Percentiles rank a stretch among this genome's conserved stretches.
Evolutionary conservation across 2,329 filamentous ascomycete genomes (phyloP).

Genomic region (Coniochaeta pulveracea): DNA sequence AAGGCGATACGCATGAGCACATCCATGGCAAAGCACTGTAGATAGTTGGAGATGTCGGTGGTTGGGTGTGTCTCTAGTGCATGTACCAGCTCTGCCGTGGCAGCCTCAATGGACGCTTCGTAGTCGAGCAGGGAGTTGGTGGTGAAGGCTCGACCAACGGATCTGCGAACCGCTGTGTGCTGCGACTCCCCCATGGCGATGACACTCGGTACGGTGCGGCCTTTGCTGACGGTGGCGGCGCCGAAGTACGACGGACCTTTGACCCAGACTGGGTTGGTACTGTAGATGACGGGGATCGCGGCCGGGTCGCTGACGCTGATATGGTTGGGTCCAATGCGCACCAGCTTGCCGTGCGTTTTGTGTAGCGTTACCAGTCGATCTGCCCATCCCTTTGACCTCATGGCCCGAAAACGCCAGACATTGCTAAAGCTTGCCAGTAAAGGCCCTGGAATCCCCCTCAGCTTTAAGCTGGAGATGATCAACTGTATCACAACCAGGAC

Average conservation of each 20-base stretch:
- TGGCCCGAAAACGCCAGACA: conserved; percentile 6
- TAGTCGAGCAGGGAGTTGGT: conserved; percentile 8
- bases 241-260: conserved; percentile 7
- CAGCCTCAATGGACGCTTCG: conserved; percentile 5
- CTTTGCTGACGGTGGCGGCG: conserved; percentile 6
- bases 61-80: conserved; percentile 3
- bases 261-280: conserved; percentile 7
- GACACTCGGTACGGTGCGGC: conserved; percentile 6
- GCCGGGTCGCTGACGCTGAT: conserved; percentile 7
- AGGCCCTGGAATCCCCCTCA: conserved; percentile 5
- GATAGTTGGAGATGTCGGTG: conserved; percentile 5
- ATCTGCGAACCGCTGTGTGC: conserved; percentile 7
- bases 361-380: conserved; percentile 4
- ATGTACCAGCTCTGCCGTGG: conserved; percentile 4
- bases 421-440: conserved; percentile 5
- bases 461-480: not conserved
- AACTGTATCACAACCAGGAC: conserved; percentile 5
- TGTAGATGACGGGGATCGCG: conserved; percentile 7
- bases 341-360: conserved; percentile 5
- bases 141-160: conserved; percentile 5
- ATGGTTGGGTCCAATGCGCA: conserved; percentile 6
- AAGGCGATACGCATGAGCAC: conserved; percentile 8
- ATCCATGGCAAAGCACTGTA: conserved; percentile 6
- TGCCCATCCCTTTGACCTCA: conserved; percentile 5
- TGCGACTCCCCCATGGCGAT: conserved; percentile 7